These are phyloP conservation scores for Podosphaera fusca DNA, from an alignment of 2,329 filamentous ascomycete genomes.

Conservation along the genomic window DNA sequence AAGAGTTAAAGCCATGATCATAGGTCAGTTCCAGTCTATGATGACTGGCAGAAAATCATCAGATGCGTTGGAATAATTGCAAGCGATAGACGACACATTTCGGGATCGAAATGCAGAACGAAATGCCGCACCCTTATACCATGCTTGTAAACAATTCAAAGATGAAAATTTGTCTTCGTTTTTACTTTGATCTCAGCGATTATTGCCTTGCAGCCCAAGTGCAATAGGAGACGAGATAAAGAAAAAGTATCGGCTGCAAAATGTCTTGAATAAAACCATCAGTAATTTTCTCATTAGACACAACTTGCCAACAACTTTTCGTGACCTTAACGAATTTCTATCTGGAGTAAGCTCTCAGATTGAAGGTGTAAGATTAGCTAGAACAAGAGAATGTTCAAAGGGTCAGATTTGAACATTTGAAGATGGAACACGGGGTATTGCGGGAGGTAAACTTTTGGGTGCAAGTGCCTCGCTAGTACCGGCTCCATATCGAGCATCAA, in stretches of 20 bases:
- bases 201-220: background rate
- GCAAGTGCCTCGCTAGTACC: background rate
- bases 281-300: background rate
- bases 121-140: background rate
- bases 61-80: background rate
- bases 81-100: background rate
- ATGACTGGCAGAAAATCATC: background rate
- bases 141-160: background rate
- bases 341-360: background rate
- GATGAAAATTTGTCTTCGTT: background rate
- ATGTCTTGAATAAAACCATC: background rate
- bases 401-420: background rate
- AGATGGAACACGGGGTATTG: background rate
- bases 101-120: background rate
- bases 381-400: background rate
- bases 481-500: background rate
- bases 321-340: background rate
- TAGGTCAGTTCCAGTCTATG: too few species aligned
- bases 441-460: too few species aligned
- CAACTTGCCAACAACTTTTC: background rate
- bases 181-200: background rate
- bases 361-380: background rate
- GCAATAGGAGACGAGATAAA: background rate
- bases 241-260: background rate
- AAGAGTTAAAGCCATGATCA: too few species aligned